Evolutionary conservation across 2,329 filamentous ascomycete genomes (phyloP).

Genomic region (Periconia sp.): DNA sequence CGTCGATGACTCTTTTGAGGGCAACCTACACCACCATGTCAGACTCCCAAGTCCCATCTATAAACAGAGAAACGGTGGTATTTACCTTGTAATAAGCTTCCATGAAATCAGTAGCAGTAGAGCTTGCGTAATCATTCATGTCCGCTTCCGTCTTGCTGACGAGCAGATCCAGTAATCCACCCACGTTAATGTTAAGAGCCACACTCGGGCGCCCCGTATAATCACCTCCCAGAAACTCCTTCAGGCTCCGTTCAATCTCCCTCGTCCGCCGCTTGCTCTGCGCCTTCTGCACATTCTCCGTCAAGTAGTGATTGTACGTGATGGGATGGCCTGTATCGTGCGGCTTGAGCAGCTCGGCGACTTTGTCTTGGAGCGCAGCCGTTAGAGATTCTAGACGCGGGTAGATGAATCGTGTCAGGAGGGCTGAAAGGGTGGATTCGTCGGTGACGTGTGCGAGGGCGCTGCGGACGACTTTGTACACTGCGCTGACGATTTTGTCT

Average conservation of each 20-base stretch:
- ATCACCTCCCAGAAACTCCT: constrained; percentile 12
- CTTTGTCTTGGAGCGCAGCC: constrained; percentile 12
- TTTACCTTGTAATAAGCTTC: constrained; percentile 35
- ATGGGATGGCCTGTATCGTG: constrained; percentile 28
- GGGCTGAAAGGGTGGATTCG: constrained; percentile 1
- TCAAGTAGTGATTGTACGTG: constrained; percentile 49
- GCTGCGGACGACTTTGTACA: neutral
- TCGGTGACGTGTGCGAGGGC: constrained; percentile 14
- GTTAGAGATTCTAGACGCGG: constrained; percentile 8
- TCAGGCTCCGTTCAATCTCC: constrained; percentile 20
- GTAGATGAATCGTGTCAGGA: constrained; percentile 10
- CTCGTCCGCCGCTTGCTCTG: constrained; percentile 17
- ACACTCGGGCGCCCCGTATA: constrained; percentile 1
- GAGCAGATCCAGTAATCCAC: constrained; percentile 15
- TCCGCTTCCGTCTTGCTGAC: constrained; percentile 24
- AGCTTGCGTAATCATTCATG: constrained; percentile 38
- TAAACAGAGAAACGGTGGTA: neutral
- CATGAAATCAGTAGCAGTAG: constrained; percentile 36
- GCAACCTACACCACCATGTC: constrained; percentile 40
- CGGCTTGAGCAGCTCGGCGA: constrained; percentile 18
- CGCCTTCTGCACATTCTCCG: constrained; percentile 41
- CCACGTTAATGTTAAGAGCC: constrained; percentile 10
- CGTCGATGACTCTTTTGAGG: constrained; percentile 48
- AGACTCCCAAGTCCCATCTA: neutral
- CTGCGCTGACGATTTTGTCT: constrained; percentile 11